A percentile compares a stretch with the other conserved stretches of the same genome.
Evolutionary conservation across 371 early-diverging fungal species (phyloP).

Genomic region (Zopfochytrium polystomum): DNA sequence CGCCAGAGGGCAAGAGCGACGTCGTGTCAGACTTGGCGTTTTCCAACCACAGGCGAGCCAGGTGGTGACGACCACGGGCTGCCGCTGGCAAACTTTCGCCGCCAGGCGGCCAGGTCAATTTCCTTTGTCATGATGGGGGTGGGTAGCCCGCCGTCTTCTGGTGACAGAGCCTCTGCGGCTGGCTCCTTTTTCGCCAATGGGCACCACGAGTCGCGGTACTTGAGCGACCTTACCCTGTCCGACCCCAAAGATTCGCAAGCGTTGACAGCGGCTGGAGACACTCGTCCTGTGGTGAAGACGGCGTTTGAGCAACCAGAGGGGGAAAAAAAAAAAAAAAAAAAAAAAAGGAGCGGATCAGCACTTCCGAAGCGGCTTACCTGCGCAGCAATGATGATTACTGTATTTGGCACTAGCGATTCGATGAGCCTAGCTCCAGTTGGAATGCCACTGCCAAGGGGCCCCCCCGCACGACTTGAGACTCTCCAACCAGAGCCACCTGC

Average conservation of each 20-base stretch:
- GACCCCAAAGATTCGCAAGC: slow-evolving; percentile 66
- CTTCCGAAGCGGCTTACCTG: slow-evolving; percentile 36
- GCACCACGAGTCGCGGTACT: slow-evolving; percentile 79
- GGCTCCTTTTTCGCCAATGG: slow-evolving; percentile 65
- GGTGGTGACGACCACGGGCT: slow-evolving; percentile 5
- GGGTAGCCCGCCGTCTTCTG: slow-evolving; percentile 16
- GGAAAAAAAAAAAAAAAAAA: background rate
- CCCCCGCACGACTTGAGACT: too few species aligned
- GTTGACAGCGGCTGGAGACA: slow-evolving; percentile 54
- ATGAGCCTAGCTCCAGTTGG: too few species aligned
- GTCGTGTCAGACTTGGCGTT: slow-evolving; percentile 11
- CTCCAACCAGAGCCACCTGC: too few species aligned
- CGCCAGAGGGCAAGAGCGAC: slow-evolving; percentile 52
- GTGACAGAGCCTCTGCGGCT: slow-evolving; percentile 30
- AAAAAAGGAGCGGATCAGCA: background rate
- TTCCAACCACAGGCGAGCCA: slow-evolving; percentile 15
- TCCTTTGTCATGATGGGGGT: slow-evolving; percentile 27
- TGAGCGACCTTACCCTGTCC: slow-evolving; percentile 49
- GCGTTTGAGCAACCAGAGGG: background rate
- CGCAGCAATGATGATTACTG: slow-evolving; percentile 62
- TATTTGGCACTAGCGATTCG: slow-evolving; percentile 58
- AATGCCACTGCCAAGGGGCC: too few species aligned
- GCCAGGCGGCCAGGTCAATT: slow-evolving; percentile 30
- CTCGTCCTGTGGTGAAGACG: slow-evolving; percentile 55
- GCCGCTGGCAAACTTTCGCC: slow-evolving; percentile 23